Percentiles rank a stretch among this genome's conserved stretches.
These are phyloP conservation scores for Microcyclosporella mali DNA, from an alignment of 2,329 filamentous ascomycete species.

Conservation along the genomic window DNA sequence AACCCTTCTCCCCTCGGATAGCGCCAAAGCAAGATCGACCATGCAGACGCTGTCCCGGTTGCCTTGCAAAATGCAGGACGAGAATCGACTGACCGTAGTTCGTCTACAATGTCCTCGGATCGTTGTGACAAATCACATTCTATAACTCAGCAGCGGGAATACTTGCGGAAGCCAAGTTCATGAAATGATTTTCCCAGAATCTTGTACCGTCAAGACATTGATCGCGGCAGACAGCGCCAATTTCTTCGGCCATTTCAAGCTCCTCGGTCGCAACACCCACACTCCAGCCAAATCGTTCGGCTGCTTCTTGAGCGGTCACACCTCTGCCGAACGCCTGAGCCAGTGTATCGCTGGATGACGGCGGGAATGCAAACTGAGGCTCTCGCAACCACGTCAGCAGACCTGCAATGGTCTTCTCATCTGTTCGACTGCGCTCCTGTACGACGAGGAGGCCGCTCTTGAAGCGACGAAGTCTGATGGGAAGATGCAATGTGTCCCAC, in stretches of 20 bases:
- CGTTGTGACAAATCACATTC: no score
- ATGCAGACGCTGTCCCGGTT: no score
- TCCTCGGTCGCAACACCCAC: conserved; percentile 93
- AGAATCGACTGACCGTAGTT: background rate
- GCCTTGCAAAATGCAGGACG: no score
- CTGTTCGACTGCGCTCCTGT: conserved; percentile 78
- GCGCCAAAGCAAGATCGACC: no score
- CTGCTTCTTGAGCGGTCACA: conserved; percentile 82
- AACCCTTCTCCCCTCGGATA: no score
- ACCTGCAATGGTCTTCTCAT: conserved; percentile 78
- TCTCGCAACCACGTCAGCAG: conserved; percentile 72
- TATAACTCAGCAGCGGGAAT: no score
- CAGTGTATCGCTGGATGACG: conserved; percentile 62
- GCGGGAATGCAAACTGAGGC: conserved; percentile 15
- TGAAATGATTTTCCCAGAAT: conserved; percentile 75
- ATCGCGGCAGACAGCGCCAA: conserved; percentile 79
- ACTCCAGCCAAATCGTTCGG: conserved; percentile 92
- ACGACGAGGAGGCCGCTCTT: conserved; percentile 93
- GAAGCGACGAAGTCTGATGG: conserved; percentile 80
- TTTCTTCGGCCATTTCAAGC: conserved; percentile 93
- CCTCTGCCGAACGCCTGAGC: conserved; percentile 73
- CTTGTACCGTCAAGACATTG: conserved; percentile 83
- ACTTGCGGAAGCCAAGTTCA: conserved; percentile 2
- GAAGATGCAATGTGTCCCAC: conserved; percentile 82
- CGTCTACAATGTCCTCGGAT: no score